Percentiles rank a stretch among this genome's conserved stretches.
Conservation (phyloP, 202 grass and related monocot species). For the Setaria viridis region DNA sequence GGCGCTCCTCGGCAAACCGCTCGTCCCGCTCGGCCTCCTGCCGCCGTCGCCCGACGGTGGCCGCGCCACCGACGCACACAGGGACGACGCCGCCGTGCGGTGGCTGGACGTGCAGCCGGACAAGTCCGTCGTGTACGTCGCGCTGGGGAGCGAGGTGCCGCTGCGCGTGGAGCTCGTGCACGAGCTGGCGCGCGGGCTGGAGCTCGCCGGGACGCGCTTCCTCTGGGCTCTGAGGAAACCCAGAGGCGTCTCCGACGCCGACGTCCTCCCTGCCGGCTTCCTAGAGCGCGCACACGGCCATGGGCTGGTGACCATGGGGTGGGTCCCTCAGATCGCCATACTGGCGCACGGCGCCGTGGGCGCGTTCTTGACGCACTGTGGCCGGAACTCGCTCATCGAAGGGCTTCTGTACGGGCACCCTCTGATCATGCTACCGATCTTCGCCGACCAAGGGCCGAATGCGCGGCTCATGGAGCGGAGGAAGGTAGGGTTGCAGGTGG, state of each 20-base stretch:
- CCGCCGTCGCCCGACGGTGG: neutral
- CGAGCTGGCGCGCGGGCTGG: constrained; percentile 46
- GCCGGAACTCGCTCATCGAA: too few relatives aligned
- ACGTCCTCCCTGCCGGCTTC: neutral
- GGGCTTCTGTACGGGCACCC: too few relatives aligned
- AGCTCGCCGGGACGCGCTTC: constrained; percentile 39
- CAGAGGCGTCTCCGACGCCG: neutral
- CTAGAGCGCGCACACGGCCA: neutral
- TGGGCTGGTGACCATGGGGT: neutral
- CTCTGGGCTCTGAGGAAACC: constrained; percentile 54
- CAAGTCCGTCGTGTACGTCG: constrained; percentile 44
- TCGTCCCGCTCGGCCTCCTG: neutral
- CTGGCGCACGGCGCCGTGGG: neutral
- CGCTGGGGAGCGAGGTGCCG: constrained; percentile 46
- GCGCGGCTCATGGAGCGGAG: constrained; percentile 18
- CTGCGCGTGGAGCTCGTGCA: constrained; percentile 1
- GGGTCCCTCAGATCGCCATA: neutral
- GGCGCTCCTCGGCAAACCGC: neutral
- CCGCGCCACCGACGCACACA: neutral
- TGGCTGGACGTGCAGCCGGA: constrained; percentile 41
- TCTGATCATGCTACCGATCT: constrained; percentile 30
- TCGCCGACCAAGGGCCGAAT: constrained; percentile 4
- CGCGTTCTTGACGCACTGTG: too few relatives aligned
- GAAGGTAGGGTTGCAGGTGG: constrained; percentile 26
- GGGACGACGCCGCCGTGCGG: neutral